Evolutionary conservation across 164 flowering plant species (phyloP).

Genomic region (Annona squamosa): DNA sequence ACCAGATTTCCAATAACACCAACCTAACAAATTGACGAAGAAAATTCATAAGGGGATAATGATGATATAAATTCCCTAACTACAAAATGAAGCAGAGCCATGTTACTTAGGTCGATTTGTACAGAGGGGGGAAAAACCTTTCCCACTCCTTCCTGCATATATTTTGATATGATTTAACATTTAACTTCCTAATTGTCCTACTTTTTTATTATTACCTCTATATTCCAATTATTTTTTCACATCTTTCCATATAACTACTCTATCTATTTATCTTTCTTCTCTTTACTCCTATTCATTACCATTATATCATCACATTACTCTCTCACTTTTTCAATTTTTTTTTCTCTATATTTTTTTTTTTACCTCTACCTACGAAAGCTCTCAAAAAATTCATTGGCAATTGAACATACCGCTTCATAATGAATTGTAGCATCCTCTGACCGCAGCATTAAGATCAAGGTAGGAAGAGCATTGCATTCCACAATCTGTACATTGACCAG

Average conservation of each 20-base stretch:
- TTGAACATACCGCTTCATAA: conserved; percentile 78
- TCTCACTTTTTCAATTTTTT: too few relatives aligned
- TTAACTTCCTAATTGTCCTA: too few relatives aligned
- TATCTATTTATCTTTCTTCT: too few relatives aligned
- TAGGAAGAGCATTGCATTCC: conserved; percentile 95
- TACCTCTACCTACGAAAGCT: neutral
- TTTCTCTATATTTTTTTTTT: too few relatives aligned
- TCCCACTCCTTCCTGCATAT: too few relatives aligned
- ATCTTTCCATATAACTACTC: too few relatives aligned
- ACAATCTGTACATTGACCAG: conserved; percentile 59
- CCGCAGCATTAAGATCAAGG: conserved; percentile 84
- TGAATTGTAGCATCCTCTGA: conserved; percentile 96
- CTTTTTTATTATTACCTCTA: too few relatives aligned
- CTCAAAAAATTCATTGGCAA: neutral
- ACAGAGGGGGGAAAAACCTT: too few relatives aligned
- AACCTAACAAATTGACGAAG: conserved; percentile 44
- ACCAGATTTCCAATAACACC: conserved; percentile 99
- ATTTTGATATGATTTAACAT: too few relatives aligned
- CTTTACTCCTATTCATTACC: too few relatives aligned
- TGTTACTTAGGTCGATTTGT: neutral
- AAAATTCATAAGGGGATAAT: neutral
- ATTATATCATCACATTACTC: too few relatives aligned
- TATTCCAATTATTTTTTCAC: too few relatives aligned
- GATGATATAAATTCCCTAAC: neutral
- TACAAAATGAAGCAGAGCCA: neutral